Conservation (phyloP, 805 yeast species). For the Lipomyces japonicus region DNA sequence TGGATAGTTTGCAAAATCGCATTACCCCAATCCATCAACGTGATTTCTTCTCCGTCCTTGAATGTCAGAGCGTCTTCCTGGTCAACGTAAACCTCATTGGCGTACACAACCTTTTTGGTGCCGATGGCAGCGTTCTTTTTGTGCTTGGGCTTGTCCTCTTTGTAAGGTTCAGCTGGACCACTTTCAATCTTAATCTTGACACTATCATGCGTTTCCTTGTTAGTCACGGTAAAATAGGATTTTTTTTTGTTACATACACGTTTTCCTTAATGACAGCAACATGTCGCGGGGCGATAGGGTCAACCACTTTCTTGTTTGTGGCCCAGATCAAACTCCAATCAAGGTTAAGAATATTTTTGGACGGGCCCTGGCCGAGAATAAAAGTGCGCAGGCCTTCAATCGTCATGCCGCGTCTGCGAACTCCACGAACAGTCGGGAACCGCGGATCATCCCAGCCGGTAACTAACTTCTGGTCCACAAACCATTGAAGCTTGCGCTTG, state of each 20-base stretch:
- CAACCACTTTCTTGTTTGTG: slow-evolving; percentile 92
- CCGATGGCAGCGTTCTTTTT: slow-evolving; percentile 94
- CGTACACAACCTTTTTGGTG: slow-evolving; percentile 67
- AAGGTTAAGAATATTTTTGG: slow-evolving; percentile 90
- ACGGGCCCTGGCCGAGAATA: slow-evolving; percentile 94
- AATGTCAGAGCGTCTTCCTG: slow-evolving; percentile 78
- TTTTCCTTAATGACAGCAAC: slow-evolving; percentile 67
- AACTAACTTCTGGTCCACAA: slow-evolving; percentile 87
- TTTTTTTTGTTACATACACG: slow-evolving; percentile 32
- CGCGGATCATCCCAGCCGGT: slow-evolving; percentile 98
- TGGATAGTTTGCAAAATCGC: slow-evolving; percentile 68
- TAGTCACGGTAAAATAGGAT: neutral
- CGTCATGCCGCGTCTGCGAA: slow-evolving; percentile 99
- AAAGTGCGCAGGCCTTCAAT: slow-evolving; percentile 95
- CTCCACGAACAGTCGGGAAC: slow-evolving; percentile 99
- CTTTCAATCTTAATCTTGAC: slow-evolving; percentile 62
- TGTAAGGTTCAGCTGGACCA: slow-evolving; percentile 60
- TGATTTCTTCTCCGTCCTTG: slow-evolving; percentile 82
- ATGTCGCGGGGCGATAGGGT: slow-evolving; percentile 94
- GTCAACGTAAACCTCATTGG: slow-evolving; percentile 66
- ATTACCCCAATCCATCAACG: slow-evolving; percentile 99
- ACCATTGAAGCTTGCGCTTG: slow-evolving; percentile 98
- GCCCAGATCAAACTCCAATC: slow-evolving; percentile 99
- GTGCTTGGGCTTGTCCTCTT: slow-evolving; percentile 83
- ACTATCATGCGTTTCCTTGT: slow-evolving; percentile 35